A percentile compares a stretch with the other conserved stretches of the same genome.
Evolutionary conservation across 257 asterid genomes (phyloP).

Genomic region (Nicotiana knightiana): DNA sequence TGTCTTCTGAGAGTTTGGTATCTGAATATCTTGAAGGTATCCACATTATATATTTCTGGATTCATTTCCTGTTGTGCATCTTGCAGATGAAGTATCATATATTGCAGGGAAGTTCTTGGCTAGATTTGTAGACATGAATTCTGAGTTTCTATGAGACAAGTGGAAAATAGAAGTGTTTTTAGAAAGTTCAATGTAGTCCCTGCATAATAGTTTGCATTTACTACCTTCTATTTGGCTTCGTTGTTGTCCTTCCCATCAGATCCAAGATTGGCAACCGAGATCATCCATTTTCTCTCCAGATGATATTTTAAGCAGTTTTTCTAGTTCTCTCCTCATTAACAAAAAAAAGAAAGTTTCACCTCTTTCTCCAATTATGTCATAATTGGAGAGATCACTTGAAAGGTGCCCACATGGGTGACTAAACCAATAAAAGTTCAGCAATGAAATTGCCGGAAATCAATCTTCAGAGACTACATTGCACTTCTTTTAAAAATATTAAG

Average conservation of each 20-base stretch:
- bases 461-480: background rate
- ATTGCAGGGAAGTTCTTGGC: background rate
- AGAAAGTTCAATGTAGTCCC: background rate
- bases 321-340: background rate
- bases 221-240: background rate
- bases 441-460: background rate
- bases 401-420: background rate
- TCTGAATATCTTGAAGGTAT: background rate
- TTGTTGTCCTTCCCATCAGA: background rate
- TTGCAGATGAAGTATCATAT: background rate
- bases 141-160: background rate
- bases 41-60: background rate
- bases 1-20: background rate
- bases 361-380: background rate
- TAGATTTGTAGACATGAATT: background rate
- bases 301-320: background rate
- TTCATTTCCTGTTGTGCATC: background rate
- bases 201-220: background rate
- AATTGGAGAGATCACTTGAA: background rate
- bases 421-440: no score
- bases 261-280: background rate
- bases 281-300: background rate
- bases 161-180: background rate
- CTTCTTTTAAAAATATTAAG: background rate
- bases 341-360: background rate